Percentiles rank a stretch among this genome's conserved stretches.
These are phyloP conservation scores for Fusarium sp. DNA, from an alignment of 2,329 filamentous ascomycete species.

Conservation along the genomic window DNA sequence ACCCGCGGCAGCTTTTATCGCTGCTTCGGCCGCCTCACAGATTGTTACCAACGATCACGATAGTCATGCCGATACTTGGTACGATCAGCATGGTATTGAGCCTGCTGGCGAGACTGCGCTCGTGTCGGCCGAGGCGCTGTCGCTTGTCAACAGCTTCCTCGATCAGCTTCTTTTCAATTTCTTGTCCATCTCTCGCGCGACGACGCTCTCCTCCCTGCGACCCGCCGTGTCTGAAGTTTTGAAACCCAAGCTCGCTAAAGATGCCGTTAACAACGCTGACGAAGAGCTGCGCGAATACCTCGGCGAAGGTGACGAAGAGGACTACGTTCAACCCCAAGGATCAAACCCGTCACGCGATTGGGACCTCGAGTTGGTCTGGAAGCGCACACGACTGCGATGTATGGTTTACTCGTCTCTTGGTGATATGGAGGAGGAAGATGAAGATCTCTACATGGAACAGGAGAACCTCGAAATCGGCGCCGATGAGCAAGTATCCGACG, in stretches of 20 bases:
- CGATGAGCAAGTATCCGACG: conserved; percentile 70
- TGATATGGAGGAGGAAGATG: conserved; percentile 97
- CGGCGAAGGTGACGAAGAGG: conserved; percentile 81
- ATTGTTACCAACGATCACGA: conserved; percentile 92
- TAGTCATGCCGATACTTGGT: conserved; percentile 76
- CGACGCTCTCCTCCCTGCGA: conserved; percentile 78
- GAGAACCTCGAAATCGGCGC: conserved; percentile 75
- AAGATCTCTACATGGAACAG: conserved; percentile 87
- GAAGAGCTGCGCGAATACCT: conserved; percentile 91
- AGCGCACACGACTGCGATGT: conserved; percentile 88
- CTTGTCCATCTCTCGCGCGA: conserved; percentile 83
- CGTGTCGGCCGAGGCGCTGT: conserved; percentile 79
- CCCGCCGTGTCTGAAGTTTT: conserved; percentile 88
- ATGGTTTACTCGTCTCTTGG: conserved; percentile 99
- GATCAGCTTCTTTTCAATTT: conserved; percentile 95
- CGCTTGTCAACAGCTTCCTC: conserved; percentile 89
- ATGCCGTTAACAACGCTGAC: conserved; percentile 85
- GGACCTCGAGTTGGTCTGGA: conserved; percentile 95
- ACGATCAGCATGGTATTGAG: conserved; percentile 75
- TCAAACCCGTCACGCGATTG: conserved; percentile 70
- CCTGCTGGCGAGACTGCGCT: conserved; percentile 75
- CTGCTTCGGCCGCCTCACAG: conserved; percentile 87
- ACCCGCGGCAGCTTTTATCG: conserved; percentile 89
- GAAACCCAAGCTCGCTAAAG: conserved; percentile 88
- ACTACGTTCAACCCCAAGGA: conserved; percentile 68